Conservation (phyloP, 1,284 basidiomycete genomes). For the Polyporus tsugae region DNA sequence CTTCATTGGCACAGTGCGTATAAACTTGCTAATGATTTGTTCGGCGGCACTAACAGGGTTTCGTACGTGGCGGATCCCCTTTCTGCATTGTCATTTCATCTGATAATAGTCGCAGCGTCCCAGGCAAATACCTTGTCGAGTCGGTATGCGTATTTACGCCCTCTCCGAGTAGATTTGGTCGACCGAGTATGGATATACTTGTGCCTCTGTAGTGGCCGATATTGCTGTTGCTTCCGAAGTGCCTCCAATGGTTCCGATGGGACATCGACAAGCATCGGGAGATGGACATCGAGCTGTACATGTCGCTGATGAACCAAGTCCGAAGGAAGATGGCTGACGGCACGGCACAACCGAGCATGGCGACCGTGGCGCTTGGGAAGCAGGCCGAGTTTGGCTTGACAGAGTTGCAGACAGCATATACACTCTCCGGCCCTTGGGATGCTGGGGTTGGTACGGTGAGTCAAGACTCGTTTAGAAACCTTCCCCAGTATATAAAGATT, state of each 20-base stretch:
- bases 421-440: slow-evolving; percentile 20
- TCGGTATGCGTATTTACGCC: not conserved
- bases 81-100: not conserved
- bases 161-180: not conserved
- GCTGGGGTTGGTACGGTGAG: slow-evolving; percentile 17
- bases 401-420: slow-evolving; percentile 23
- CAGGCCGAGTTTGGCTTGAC: slow-evolving; percentile 20
- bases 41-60: not conserved
- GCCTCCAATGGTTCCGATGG: not conserved
- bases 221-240: not conserved
- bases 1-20: not conserved
- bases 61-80: not conserved
- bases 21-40: too few relatives aligned
- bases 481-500: too few relatives aligned
- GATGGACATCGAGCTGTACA: not conserved
- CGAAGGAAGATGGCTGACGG: not conserved
- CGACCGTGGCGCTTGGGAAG: slow-evolving; percentile 10
- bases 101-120: not conserved
- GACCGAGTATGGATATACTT: not conserved
- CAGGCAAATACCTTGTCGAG: not conserved
- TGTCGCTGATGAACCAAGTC: not conserved
- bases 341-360: slow-evolving; percentile 20
- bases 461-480: too few relatives aligned
- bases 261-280: not conserved
- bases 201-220: not conserved